Percentiles rank a stretch among this genome's conserved stretches.
phyloP scores from a whole-genome alignment of 176 grass and related monocot genomes.

The Chloris gayana region DNA sequence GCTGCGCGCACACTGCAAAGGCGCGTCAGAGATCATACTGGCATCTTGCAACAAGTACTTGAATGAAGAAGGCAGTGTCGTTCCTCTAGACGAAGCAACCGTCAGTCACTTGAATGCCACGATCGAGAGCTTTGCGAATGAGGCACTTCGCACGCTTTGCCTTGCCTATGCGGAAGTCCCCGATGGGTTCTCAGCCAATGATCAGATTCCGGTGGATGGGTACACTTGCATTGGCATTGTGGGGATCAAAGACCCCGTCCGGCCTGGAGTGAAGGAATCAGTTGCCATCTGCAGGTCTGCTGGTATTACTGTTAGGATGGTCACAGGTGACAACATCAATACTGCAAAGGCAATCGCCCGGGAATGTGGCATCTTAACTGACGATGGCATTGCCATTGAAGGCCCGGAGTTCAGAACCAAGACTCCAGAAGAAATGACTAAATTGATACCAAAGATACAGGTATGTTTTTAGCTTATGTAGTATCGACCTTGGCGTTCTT shows the following conservation, averaged over 20 bases:
- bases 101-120: conserved; percentile 57
- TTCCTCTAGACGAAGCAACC: conserved; percentile 64
- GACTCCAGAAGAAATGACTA: conserved; percentile 61
- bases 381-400: conserved; percentile 86
- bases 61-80: conserved; percentile 60
- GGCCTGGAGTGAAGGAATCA: conserved; percentile 92
- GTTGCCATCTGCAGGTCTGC: conserved; percentile 89
- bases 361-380: conserved; percentile 94
- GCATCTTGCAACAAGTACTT: conserved; percentile 77
- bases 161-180: conserved; percentile 80
- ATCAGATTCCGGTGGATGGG: conserved; percentile 66
- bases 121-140: conserved; percentile 85
- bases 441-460: conserved; percentile 88
- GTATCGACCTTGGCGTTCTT: not conserved
- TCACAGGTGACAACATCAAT: conserved; percentile 98
- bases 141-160: conserved; percentile 88
- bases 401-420: conserved; percentile 83
- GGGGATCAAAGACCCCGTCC: conserved; percentile 90
- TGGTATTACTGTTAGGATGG: conserved; percentile 95
- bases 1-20: conserved; percentile 78
- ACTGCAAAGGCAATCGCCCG: conserved; percentile 95
- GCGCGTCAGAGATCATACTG: conserved; percentile 93
- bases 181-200: conserved; percentile 59
- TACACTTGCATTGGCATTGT: conserved; percentile 96
- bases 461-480: conserved; percentile 37